Evolutionary conservation across 2,329 filamentous ascomycete genomes (phyloP), one percentile per base, ranked within the genome.

Genomic region (Cladophialophora yegresii): DNA sequence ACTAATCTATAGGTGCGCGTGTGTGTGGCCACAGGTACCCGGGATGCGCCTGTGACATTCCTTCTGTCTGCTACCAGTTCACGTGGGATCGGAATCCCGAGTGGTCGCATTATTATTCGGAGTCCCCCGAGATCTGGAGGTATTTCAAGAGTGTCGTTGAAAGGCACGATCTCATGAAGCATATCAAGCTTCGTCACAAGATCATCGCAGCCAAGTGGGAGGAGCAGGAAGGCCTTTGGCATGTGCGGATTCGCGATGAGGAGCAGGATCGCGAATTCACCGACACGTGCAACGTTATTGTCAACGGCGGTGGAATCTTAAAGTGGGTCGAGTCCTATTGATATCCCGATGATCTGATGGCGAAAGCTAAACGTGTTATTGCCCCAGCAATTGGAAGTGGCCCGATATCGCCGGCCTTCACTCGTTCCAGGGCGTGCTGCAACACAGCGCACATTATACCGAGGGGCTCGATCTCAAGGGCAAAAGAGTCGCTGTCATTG

Each of bases 371-470:
- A 6, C 26, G 26, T 28, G 26, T 28, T 28, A 28, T 28, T 28
- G 26, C 26, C 26, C 40, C 22, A 68, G 84, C 69, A 80, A 81
- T 65, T 83, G 78, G 74, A 75, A 77, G 58, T 83, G 80, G 78
- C 84, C 85, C 1, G 77, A 79, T 20, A 80, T 87, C 23, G 77
- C 80, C 0, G 85, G 84, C 0, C 66, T 83, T 0, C 68, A 79
- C 1, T 75, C 74, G n/a, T 88, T 85, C 74, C 73, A 79, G 58
- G 85, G 85, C 8, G 71, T 74, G 7, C 73, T 86, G 3, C 77
- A 86, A 50, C 85, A 88, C 70, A 83, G 83, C 0, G 81, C 85
- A 1, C 77, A 79, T 43, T 88, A 84, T 84, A 79, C 83, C 1
- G 72, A 81, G 4, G 77, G 80, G 20, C 74, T 84, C 8, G 77